Percentiles rank a stretch among this genome's conserved stretches.
Conservation (phyloP, 768 basidiomycete species). For the Gyrodon lividus region DNA sequence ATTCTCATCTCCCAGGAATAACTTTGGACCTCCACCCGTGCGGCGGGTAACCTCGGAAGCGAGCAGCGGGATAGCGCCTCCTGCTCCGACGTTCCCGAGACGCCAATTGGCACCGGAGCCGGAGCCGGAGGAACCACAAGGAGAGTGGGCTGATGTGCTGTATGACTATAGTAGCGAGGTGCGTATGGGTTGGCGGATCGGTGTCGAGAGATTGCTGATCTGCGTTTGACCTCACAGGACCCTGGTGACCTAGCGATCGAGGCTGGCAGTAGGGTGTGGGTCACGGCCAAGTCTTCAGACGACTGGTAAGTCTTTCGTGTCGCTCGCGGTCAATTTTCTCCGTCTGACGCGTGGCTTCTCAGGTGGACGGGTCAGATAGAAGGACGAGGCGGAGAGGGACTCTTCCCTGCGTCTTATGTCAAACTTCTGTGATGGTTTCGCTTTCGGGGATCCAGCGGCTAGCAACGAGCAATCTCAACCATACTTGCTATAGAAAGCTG, state of each 20-base stretch:
- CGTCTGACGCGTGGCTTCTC: slow-evolving; percentile 10
- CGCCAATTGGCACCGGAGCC: slow-evolving; percentile 20
- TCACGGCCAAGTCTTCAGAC: slow-evolving; percentile 65
- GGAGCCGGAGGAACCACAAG: slow-evolving; percentile 40
- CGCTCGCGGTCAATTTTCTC: neutral
- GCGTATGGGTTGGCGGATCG: slow-evolving; percentile 1
- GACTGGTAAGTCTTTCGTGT: slow-evolving; percentile 58
- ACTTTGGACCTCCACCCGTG: slow-evolving; percentile 54
- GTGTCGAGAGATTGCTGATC: neutral
- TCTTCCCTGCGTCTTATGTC: slow-evolving; percentile 71
- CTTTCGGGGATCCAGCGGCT: neutral
- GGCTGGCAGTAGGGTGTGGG: slow-evolving; percentile 56
- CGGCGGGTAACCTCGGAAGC: slow-evolving; percentile 33
- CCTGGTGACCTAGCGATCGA: slow-evolving; percentile 62
- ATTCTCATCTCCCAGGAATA: slow-evolving; percentile 42
- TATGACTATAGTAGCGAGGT: slow-evolving; percentile 75
- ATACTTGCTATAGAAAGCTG: too few relatives aligned
- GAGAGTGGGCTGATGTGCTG: slow-evolving; percentile 76
- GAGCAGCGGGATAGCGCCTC: slow-evolving; percentile 6
- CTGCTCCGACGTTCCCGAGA: slow-evolving; percentile 24
- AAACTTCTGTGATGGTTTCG: slow-evolving; percentile 43
- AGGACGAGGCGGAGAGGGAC: slow-evolving; percentile 54
- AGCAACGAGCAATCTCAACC: neutral
- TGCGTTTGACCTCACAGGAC: slow-evolving; percentile 45
- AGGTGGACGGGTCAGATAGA: slow-evolving; percentile 72